Percentiles rank a stretch among this genome's conserved stretches.
phyloP scores from a whole-genome alignment of 768 basidiomycete genomes.

The Trichaptum fuscoviolaceum region DNA sequence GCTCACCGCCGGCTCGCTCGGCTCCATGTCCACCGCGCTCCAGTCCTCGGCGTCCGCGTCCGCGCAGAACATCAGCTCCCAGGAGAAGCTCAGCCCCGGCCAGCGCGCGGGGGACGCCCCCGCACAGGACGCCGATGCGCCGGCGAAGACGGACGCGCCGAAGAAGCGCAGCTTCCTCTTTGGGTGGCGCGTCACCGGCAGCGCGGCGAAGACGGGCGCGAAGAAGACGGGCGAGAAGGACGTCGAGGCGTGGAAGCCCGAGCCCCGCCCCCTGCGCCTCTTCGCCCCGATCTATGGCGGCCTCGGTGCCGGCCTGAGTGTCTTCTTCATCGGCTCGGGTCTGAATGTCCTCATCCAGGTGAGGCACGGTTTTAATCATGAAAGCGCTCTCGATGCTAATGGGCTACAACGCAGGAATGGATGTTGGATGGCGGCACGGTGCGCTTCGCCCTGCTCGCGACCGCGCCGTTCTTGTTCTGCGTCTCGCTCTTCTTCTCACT shows the following conservation, averaged over 20 bases:
- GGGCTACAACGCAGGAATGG: too few species aligned
- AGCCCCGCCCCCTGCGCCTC: constrained; percentile 41
- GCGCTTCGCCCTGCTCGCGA: constrained; percentile 62
- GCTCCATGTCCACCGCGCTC: constrained; percentile 22
- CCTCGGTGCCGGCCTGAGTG: constrained; percentile 56
- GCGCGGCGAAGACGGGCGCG: not conserved
- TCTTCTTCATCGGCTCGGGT: constrained; percentile 57
- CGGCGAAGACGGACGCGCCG: constrained; percentile 11
- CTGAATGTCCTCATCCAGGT: constrained; percentile 50
- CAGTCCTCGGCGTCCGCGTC: constrained; percentile 21
- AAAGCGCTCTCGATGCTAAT: too few species aligned
- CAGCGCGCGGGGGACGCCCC: constrained; percentile 3
- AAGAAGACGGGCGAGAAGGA: constrained; percentile 32
- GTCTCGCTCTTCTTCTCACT: constrained; percentile 76
- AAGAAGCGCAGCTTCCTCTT: constrained; percentile 21
- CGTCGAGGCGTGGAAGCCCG: constrained; percentile 33
- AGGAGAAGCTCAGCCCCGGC: not conserved
- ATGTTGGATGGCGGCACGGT: constrained; percentile 55
- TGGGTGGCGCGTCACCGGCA: constrained; percentile 16
- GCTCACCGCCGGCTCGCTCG: constrained; percentile 50
- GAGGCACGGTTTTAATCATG: not conserved
- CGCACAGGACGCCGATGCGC: constrained; percentile 2
- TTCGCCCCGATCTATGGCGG: constrained; percentile 73
- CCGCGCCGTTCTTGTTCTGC: constrained; percentile 69
- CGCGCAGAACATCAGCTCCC: not conserved